Evolutionary conservation across 192 early-diverging fungal species (phyloP).

Genomic region (Coemansia guatemalensis): DNA sequence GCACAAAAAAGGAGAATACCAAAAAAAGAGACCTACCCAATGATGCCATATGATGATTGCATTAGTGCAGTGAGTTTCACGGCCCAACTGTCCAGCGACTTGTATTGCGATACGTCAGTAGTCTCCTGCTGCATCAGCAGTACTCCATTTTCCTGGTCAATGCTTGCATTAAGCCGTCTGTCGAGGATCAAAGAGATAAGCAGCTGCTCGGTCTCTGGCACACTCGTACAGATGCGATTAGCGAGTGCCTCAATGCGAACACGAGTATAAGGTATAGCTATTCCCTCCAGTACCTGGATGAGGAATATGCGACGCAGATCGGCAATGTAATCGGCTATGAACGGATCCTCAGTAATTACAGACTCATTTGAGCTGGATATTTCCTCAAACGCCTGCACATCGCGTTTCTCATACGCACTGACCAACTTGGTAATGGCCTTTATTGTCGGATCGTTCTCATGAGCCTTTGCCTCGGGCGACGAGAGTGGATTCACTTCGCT

Average conservation of each 20-base stretch:
- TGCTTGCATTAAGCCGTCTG: conserved; percentile 76
- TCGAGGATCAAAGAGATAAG: conserved; percentile 88
- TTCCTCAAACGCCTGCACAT: conserved; percentile 87
- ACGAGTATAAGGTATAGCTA: conserved; percentile 90
- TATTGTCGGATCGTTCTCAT: conserved; percentile 90
- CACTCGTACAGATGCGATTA: conserved; percentile 78
- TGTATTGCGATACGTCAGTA: conserved; percentile 37
- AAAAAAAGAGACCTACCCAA: conserved; percentile 5
- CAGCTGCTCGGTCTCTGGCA: conserved; percentile 79
- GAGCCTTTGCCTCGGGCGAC: conserved; percentile 96
- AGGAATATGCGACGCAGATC: conserved; percentile 93
- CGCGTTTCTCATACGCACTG: conserved; percentile 84
- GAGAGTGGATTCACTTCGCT: conserved; percentile 95
- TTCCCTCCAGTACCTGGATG: conserved; percentile 80
- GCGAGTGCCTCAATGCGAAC: conserved; percentile 83
- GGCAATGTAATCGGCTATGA: conserved; percentile 87
- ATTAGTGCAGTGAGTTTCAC: conserved; percentile 24
- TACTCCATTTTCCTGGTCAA: conserved; percentile 82
- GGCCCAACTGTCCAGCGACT: conserved; percentile 37
- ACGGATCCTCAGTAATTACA: conserved; percentile 86
- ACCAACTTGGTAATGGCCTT: conserved; percentile 93
- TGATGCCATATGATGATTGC: conserved; percentile 11
- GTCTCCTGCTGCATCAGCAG: conserved; percentile 34
- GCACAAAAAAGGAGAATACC: neutral
- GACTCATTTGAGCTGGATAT: conserved; percentile 68